Evolutionary conservation across 2,329 filamentous ascomycete genomes (phyloP), one percentile per base, ranked within the genome.

Genomic region (Coniochaeta ligniaria): DNA sequence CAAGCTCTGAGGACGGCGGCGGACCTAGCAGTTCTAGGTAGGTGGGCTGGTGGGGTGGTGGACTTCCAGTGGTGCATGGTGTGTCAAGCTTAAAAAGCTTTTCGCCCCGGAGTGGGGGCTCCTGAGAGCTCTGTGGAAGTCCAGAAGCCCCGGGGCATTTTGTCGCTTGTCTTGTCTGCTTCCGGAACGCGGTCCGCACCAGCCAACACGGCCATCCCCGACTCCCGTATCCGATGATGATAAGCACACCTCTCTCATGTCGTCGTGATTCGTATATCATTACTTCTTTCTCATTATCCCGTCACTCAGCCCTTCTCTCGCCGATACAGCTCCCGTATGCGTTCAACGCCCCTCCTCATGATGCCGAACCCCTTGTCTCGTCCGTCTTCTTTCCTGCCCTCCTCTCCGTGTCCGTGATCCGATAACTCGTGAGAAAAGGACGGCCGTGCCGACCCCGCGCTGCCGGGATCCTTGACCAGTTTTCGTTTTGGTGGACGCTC

Each of bases 381-480:
- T 17, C 45, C 45, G 20, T 50, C 45, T 20, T 50, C 45, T 20
- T 28, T 50, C 35, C 35, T 20, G 20, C 24, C 26, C 22, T 28
- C 45, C 6, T 22, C 41, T 20, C 12, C 41, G 26, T 50, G 4
- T 14, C 17, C 45, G 12, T 50, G 45, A 7, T 64, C 63, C 1
- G 56, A 28, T 9, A 66, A 60, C 50, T 62, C 65, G 3, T 61
- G 28, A 6, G 63, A 56, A 11, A 64, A 63, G 1, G 59, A 58
- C 31, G 65, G 63, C 28, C 65, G 59, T 14, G 64, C 65, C 28
- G 65, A 65, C 22, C 63, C 64, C 20, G 4, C 20, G 41, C 41
- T 43, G 54, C 59, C 60, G 9, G 63, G 65, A 12, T 67, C 66
- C 59, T 68, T 67, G 58, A 67, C 64, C 28, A 68, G 65, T 60